These are phyloP conservation scores for Colletotrichum sp. DNA, from an alignment of 2,329 filamentous ascomycete genomes.

Conservation along the genomic window DNA sequence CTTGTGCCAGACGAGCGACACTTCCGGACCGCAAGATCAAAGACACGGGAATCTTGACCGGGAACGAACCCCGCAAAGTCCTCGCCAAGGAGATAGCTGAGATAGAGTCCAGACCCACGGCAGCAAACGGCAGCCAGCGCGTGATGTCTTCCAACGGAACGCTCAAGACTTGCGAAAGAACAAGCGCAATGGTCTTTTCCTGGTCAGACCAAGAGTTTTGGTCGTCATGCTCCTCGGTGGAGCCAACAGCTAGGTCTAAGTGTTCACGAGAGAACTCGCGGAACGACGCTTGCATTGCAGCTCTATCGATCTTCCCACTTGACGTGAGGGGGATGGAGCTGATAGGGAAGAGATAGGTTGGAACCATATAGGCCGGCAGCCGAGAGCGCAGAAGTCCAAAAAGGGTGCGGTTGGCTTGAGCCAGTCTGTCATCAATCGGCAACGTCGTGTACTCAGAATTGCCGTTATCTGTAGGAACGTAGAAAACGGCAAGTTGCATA, in stretches of 20 bases:
- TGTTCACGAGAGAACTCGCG: conserved; percentile 45
- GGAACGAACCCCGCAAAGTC: conserved; percentile 51
- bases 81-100: conserved; percentile 76
- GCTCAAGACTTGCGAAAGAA: conserved; percentile 57
- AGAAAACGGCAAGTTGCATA: conserved; percentile 72
- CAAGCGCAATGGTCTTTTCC: conserved; percentile 61
- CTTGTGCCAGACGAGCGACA: conserved; percentile 62
- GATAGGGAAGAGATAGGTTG: conserved; percentile 74
- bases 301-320: conserved; percentile 77
- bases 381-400: conserved; percentile 58
- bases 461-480: conserved; percentile 51
- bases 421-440: conserved; percentile 39
- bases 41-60: conserved; percentile 66
- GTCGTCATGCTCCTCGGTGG: conserved; percentile 35
- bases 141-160: conserved; percentile 52
- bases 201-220: conserved; percentile 49
- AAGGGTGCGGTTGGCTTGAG: conserved; percentile 46
- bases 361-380: conserved; percentile 81
- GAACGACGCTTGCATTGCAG: conserved; percentile 55
- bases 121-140: conserved; percentile 75
- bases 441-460: conserved; percentile 27
- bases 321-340: conserved; percentile 71
- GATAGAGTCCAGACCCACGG: conserved; percentile 84
- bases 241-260: conserved; percentile 42
- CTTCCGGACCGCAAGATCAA: conserved; percentile 72